Base-by-base conservation (phyloP, 305 asterid species). In the Lippia alba region DNA sequence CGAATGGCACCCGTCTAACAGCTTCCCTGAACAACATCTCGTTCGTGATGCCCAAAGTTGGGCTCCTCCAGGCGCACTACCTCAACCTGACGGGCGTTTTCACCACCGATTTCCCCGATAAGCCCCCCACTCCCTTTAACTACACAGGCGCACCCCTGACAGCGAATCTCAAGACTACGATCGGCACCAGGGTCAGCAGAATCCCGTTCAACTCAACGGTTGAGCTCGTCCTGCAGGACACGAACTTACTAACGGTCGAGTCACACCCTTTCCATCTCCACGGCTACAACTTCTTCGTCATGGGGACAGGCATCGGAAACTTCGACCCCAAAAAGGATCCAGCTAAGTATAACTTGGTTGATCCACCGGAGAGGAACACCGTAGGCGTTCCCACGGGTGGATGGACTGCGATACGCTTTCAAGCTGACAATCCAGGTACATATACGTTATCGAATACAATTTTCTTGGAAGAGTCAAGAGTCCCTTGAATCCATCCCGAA, bases 191-290 rank as follows among this genome's bases (percentile, higher is more conserved):
- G 56, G 61, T 72, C 1, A 76, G 74, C 56, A 72, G 45, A 53
- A 64, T 80, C 41, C 61, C 65, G 0, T 80, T 72, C 64, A 60
- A 76, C 48, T 51, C 79, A 17, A 80, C 79, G 3, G 79, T 76
- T 15, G 79, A 80, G 55, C 17, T 79, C 12, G 78, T 79, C 7
- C 30, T 79, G 12, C 84, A 79, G 20, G 80, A 72, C 44, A 79
- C 84, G 5, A 79, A 79, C 61, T 40, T 79, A 70, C 55, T 79
- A 0, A 56, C 78, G 2, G 84, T 75, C 2, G 78, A 75, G 57
- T 75, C 80, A 0, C 84, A 79, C 41, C 84, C 84, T 10, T 75
- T 79, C 34, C 84, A 79, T 58, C 78, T 79, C 53, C 84, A 79
- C 34, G 84, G 84, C 30, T 79, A 67, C 57, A 79, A 75, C 51